These are phyloP conservation scores for Turnera subulata DNA, from an alignment of 345 rosid genomes.

Conservation along the genomic window DNA sequence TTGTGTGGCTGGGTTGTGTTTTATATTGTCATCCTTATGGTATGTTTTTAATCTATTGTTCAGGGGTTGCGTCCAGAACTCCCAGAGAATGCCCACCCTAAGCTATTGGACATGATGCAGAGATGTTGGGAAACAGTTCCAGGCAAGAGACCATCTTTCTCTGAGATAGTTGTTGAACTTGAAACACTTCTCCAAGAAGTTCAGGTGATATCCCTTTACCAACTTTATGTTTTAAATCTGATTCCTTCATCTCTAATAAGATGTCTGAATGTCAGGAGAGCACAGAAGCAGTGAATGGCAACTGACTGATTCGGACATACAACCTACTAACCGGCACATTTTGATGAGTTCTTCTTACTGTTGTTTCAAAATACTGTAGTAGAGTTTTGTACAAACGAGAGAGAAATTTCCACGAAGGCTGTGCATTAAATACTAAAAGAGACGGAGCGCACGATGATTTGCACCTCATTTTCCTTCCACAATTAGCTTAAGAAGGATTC, in stretches of 20 bases:
- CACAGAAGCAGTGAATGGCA: conserved; percentile 32
- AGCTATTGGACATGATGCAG: conserved; percentile 51
- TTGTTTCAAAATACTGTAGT: too few species aligned
- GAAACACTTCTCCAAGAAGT: conserved; percentile 43
- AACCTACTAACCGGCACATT: conserved; percentile 10
- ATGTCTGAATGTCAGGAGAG: conserved; percentile 26
- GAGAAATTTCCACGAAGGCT: too few species aligned
- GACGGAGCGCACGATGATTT: too few species aligned
- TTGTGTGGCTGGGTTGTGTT: too few species aligned
- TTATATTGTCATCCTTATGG: too few species aligned
- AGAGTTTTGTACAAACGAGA: too few species aligned
- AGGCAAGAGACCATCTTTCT: conserved; percentile 47
- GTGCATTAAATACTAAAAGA: too few species aligned
- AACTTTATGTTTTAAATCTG: neutral
- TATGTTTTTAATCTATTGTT: neutral
- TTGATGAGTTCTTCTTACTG: conserved; percentile 10
- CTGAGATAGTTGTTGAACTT: conserved; percentile 49
- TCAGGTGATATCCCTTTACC: conserved; percentile 34
- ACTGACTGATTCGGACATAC: conserved; percentile 14
- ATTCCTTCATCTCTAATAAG: conserved; percentile 4
- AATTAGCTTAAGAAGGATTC: too few species aligned
- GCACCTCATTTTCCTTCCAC: too few species aligned
- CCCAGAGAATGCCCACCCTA: conserved; percentile 49
- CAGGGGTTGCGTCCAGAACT: conserved; percentile 72
- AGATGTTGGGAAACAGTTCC: conserved; percentile 71